These are phyloP conservation scores for Trypanosoma theileri DNA, from an alignment of 208 protist species.

Conservation along the genomic window DNA sequence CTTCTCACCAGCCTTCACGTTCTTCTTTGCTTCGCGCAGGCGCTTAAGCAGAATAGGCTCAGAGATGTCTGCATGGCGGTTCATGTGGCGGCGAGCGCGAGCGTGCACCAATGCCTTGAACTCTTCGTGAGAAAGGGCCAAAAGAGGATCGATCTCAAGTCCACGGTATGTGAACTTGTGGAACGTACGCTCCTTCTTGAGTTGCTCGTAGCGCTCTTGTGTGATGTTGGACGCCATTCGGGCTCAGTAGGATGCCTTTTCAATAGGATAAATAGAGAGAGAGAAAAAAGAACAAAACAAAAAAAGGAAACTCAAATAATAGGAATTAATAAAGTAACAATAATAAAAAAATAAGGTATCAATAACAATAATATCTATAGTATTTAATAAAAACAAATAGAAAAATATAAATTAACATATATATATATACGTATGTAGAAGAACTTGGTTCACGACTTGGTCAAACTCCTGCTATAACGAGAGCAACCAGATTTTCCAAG, in stretches of 20 bases:
- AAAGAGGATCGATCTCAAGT: constrained; percentile 94
- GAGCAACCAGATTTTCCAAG: no score
- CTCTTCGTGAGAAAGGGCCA: constrained; percentile 93
- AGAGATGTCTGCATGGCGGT: constrained; percentile 90
- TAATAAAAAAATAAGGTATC: neutral
- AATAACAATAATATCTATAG: neutral
- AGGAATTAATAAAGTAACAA: neutral
- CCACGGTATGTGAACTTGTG: constrained; percentile 98
- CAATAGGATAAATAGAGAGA: neutral
- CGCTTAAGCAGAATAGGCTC: constrained; percentile 96
- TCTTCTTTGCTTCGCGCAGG: constrained; percentile 96
- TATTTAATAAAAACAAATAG: neutral
- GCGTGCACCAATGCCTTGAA: constrained; percentile 94
- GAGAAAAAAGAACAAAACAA: constrained; percentile 19
- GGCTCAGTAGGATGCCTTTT: constrained; percentile 13
- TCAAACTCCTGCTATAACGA: no score
- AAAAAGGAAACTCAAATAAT: neutral
- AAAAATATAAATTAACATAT: neutral
- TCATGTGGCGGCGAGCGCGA: constrained; percentile 94
- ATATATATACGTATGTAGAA: no score
- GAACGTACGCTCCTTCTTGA: constrained; percentile 98
- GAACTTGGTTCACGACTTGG: no score
- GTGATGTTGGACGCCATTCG: constrained; percentile 79
- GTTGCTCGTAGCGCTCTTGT: constrained; percentile 88
- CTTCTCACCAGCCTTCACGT: constrained; percentile 96